phyloP scores from a whole-genome alignment of 2,329 filamentous ascomycete species.

The Triangularia setosa region DNA sequence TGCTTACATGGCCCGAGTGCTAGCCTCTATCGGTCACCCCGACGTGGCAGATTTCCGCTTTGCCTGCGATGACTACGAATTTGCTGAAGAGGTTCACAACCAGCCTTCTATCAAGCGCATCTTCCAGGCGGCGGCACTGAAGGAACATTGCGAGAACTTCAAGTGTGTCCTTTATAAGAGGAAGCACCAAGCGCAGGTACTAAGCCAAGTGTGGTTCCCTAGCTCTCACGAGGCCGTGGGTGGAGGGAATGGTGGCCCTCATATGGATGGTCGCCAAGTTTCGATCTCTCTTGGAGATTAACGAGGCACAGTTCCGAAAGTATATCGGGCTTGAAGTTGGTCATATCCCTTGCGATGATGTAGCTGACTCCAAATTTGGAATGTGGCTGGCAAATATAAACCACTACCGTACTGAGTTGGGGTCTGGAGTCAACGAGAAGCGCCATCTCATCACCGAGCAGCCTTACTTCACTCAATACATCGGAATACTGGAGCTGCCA shows the following conservation, averaged over 20 bases:
- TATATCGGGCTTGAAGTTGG: not conserved
- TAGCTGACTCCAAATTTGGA: not conserved
- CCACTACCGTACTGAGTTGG: not conserved
- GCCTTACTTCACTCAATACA: not conserved
- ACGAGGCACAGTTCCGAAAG: not conserved
- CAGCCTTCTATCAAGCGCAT: not conserved
- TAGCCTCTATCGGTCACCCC: not conserved
- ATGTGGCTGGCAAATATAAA: not conserved
- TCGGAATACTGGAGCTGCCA: not conserved
- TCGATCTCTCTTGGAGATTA: not conserved
- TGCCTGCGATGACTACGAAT: not conserved
- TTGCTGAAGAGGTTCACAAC: slow-evolving; percentile 2
- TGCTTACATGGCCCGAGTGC: slow-evolving; percentile 1
- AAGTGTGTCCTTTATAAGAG: not conserved
- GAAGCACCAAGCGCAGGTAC: not conserved
- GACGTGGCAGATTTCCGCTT: not conserved
- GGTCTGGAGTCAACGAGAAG: not conserved
- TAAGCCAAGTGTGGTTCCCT: slow-evolving; percentile 7
- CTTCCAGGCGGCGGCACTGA: slow-evolving; percentile 2
- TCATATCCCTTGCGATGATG: not conserved
- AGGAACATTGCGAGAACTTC: slow-evolving; percentile 5
- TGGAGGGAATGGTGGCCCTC: not conserved
- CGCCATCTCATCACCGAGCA: not conserved
- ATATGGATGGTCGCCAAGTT: slow-evolving; percentile 3
- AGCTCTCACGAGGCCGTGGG: slow-evolving; percentile 3